These are phyloP conservation scores for Brassica balearica DNA, from an alignment of 441 rosid species.

Conservation along the genomic window DNA sequence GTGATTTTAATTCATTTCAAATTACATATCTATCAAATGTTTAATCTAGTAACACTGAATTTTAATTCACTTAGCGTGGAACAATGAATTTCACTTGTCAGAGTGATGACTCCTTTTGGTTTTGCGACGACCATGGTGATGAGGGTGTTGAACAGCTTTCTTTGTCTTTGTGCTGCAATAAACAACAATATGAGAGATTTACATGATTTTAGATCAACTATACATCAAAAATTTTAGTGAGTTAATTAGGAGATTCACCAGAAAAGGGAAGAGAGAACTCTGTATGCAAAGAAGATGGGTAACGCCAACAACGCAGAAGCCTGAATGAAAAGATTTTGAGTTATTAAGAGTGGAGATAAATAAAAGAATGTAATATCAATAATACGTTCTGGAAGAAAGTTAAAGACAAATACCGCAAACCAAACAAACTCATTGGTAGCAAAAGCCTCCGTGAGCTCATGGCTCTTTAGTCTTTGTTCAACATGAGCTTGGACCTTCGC, in stretches of 20 bases:
- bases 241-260: slow-evolving; percentile 31
- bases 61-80: slow-evolving; percentile 30
- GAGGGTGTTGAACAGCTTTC: slow-evolving; percentile 43
- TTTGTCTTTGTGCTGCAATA: slow-evolving; percentile 42
- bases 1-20: not conserved
- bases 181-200: slow-evolving; percentile 17
- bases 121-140: slow-evolving; percentile 48
- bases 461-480: slow-evolving; percentile 66
- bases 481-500: slow-evolving; percentile 76
- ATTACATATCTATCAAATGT: slow-evolving; percentile 1
- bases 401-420: slow-evolving; percentile 75
- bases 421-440: slow-evolving; percentile 94
- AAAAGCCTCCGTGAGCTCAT: slow-evolving; percentile 82
- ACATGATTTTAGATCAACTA: slow-evolving; percentile 16
- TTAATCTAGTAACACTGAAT: not conserved
- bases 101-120: slow-evolving; percentile 39
- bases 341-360: slow-evolving; percentile 22
- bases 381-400: slow-evolving; percentile 25
- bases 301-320: slow-evolving; percentile 72
- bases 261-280: slow-evolving; percentile 34
- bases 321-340: slow-evolving; percentile 48
- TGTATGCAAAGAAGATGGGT: slow-evolving; percentile 41
- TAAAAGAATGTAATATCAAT: slow-evolving; percentile 3
- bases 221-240: not conserved
- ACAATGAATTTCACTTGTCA: slow-evolving; percentile 43